A percentile compares a stretch with the other conserved stretches of the same genome.
Evolutionary conservation across 176 grass and related monocot species (phyloP).

Genomic region (Carex littledalei): DNA sequence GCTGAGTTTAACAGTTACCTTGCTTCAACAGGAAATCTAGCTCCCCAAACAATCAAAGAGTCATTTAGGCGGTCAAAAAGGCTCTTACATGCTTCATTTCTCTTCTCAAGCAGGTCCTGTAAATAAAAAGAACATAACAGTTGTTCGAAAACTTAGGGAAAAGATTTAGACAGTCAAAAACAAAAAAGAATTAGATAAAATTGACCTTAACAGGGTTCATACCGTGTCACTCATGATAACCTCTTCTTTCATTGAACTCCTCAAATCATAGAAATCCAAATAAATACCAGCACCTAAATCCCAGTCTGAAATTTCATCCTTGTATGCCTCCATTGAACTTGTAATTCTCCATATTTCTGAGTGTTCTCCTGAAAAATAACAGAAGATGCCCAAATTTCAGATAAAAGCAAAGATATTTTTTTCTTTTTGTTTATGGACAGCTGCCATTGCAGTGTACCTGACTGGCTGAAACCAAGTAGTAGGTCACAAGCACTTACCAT

Average conservation of each 20-base stretch:
- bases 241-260: constrained; percentile 58
- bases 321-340: constrained; percentile 66
- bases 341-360: constrained; percentile 78
- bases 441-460: neutral
- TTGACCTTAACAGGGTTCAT: constrained; percentile 3
- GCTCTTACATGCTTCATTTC: constrained; percentile 59
- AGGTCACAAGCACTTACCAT: constrained; percentile 49
- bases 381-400: neutral
- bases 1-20: constrained; percentile 39
- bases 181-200: neutral
- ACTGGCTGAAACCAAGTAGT: neutral
- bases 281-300: constrained; percentile 86
- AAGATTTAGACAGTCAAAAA: neutral
- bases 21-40: constrained; percentile 68
- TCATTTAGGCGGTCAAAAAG: constrained; percentile 68
- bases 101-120: constrained; percentile 66
- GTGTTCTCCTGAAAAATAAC: constrained; percentile 49
- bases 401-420: neutral
- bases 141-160: neutral
- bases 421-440: neutral
- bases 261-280: constrained; percentile 67
- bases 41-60: constrained; percentile 76
- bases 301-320: constrained; percentile 91
- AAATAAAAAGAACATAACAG: constrained; percentile 20
- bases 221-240: constrained; percentile 55